These are phyloP conservation scores for Tremella fuciformis DNA, from an alignment of 768 basidiomycete genomes.

Conservation along the genomic window DNA sequence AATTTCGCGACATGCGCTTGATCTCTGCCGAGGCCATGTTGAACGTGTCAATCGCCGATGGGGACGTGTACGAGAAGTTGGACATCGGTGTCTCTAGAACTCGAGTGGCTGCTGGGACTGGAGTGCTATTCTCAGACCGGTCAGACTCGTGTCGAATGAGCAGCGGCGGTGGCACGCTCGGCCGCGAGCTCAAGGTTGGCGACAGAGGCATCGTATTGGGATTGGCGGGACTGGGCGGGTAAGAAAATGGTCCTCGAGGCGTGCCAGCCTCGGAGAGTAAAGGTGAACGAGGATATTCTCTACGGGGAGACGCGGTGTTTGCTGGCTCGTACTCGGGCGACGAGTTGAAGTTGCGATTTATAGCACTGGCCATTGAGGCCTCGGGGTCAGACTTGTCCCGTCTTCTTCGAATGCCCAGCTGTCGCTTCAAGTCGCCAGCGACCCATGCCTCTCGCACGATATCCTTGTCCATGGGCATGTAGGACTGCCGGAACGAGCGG, in stretches of 20 bases:
- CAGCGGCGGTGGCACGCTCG: conserved; percentile 10
- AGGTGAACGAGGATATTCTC: conserved; percentile 8
- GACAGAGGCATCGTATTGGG: neutral
- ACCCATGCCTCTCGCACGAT: conserved; percentile 73
- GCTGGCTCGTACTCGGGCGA: neutral
- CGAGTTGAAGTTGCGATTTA: neutral
- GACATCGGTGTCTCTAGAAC: conserved; percentile 9
- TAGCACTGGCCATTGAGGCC: neutral
- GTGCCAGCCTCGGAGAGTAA: neutral
- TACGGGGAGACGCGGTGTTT: conserved; percentile 3
- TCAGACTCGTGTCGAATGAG: conserved; percentile 1
- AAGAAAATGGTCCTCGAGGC: conserved; percentile 4
- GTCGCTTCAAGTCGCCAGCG: conserved; percentile 38
- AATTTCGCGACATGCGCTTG: conserved; percentile 20
- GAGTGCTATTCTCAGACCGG: neutral
- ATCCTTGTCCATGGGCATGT: conserved; percentile 79
- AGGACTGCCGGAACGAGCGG: conserved; percentile 68
- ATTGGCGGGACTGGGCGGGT: conserved; percentile 1
- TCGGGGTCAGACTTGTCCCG: conserved; percentile 4
- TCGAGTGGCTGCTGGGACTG: conserved; percentile 1
- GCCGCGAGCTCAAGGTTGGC: neutral
- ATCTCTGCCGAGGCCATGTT: conserved; percentile 27
- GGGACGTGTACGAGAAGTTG: conserved; percentile 14
- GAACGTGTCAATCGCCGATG: conserved; percentile 18
- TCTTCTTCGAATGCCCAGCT: conserved; percentile 33